These are phyloP conservation scores for Sisymbrium irio DNA, from an alignment of 345 rosid genomes.

Conservation along the genomic window DNA sequence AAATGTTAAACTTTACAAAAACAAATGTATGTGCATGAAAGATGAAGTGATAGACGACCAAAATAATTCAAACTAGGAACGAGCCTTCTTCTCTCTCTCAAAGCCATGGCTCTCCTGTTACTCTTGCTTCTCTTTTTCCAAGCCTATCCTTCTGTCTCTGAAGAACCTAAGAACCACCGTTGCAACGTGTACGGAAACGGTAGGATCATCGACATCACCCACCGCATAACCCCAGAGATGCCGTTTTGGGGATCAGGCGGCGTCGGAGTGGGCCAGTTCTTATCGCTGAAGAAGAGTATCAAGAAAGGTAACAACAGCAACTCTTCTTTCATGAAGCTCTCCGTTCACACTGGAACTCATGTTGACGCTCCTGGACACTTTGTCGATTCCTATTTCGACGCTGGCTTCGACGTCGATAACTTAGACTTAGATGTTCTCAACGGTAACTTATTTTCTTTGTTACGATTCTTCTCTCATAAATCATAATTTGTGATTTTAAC, in stretches of 20 bases:
- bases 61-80: no score
- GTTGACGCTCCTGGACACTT: slow-evolving; percentile 5
- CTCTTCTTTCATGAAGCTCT: neutral
- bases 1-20: neutral
- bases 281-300: neutral
- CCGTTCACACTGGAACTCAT: slow-evolving; percentile 1
- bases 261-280: neutral
- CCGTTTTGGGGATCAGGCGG: neutral
- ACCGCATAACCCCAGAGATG: slow-evolving; percentile 2
- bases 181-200: neutral
- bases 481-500: neutral
- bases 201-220: neutral
- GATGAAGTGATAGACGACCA: no score
- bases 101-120: neutral
- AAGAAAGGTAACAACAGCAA: neutral
- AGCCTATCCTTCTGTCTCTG: neutral
- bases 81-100: neutral
- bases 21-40: neutral
- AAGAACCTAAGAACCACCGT: neutral
- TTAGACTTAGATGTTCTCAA: neutral
- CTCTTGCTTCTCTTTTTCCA: neutral
- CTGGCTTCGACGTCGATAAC: neutral
- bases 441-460: neutral
- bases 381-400: neutral
- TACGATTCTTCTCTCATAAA: neutral